These are phyloP conservation scores for Haberlea rhodopensis DNA, from an alignment of 257 asterid species.

Conservation along the genomic window DNA sequence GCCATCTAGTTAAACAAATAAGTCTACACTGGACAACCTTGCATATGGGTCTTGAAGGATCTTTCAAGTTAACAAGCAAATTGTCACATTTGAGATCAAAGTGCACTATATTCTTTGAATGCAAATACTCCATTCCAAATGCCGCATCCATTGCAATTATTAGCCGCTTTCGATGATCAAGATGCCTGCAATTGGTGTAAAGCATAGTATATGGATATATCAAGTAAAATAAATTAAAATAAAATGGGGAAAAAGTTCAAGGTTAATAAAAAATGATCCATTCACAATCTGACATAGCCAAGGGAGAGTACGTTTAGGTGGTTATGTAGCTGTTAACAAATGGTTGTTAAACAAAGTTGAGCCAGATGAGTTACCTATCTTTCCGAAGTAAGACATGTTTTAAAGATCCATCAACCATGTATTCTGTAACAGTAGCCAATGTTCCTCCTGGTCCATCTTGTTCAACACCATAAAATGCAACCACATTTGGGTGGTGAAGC, in stretches of 20 bases:
- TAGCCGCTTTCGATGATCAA: slow-evolving; percentile 77
- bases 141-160: slow-evolving; percentile 97
- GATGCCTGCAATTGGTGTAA: slow-evolving; percentile 52
- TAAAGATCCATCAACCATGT: slow-evolving; percentile 70
- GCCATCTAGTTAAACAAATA: slow-evolving; percentile 6
- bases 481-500: slow-evolving; percentile 83
- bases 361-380: slow-evolving; percentile 43
- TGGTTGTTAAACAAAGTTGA: slow-evolving; percentile 5
- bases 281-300: slow-evolving; percentile 7
- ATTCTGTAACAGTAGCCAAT: slow-evolving; percentile 70
- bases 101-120: slow-evolving; percentile 92
- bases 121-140: slow-evolving; percentile 96
- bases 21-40: slow-evolving; percentile 43
- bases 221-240: slow-evolving; percentile 11
- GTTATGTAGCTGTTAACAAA: slow-evolving; percentile 6
- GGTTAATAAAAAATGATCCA: neutral
- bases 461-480: slow-evolving; percentile 74
- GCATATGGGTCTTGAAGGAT: slow-evolving; percentile 91
- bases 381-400: slow-evolving; percentile 64
- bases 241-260: neutral
- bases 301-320: slow-evolving; percentile 3
- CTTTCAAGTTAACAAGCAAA: slow-evolving; percentile 80
- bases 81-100: slow-evolving; percentile 94
- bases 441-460: slow-evolving; percentile 77
- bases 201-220: slow-evolving; percentile 1